Evolutionary conservation across 2,329 filamentous ascomycete genomes (phyloP).

Genomic region (Cladosporium velox): DNA sequence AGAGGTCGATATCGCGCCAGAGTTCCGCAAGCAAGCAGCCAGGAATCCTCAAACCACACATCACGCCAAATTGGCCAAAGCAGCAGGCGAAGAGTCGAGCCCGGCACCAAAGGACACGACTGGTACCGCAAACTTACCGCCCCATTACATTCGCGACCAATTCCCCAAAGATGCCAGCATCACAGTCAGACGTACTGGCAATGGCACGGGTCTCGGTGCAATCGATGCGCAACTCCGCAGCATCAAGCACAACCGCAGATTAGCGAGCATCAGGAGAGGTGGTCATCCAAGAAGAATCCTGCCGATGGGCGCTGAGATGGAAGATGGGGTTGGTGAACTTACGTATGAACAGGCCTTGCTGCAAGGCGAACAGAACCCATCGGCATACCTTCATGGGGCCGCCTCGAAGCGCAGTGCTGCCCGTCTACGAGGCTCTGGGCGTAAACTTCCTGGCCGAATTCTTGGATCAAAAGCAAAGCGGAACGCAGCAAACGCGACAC

Average conservation of each 20-base stretch:
- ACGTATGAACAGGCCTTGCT: constrained; percentile 14
- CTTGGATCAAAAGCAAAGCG: constrained; percentile 12
- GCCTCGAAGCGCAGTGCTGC: neutral
- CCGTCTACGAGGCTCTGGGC: constrained; percentile 3
- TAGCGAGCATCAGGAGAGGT: constrained; percentile 7
- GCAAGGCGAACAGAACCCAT: constrained; percentile 5
- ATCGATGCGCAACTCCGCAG: constrained; percentile 12
- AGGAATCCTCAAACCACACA: constrained; percentile 12
- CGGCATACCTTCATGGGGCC: neutral
- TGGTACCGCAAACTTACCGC: neutral
- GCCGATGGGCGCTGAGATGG: neutral
- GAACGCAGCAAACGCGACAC: neutral
- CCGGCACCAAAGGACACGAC: neutral
- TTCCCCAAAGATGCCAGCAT: constrained; percentile 15
- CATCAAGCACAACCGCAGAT: constrained; percentile 26
- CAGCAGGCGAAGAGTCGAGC: neutral
- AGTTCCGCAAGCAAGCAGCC: constrained; percentile 26
- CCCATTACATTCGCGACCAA: constrained; percentile 21
- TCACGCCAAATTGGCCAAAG: neutral
- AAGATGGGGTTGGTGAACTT: constrained; percentile 5
- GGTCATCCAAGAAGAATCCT: neutral
- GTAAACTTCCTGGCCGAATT: constrained; percentile 19
- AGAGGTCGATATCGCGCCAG: constrained; percentile 43
- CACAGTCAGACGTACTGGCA: constrained; percentile 14
- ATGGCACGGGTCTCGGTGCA: constrained; percentile 7